phyloP scores from a whole-genome alignment of 495 filamentous ascomycete genomes.

The Bacidia gigantensis region DNA sequence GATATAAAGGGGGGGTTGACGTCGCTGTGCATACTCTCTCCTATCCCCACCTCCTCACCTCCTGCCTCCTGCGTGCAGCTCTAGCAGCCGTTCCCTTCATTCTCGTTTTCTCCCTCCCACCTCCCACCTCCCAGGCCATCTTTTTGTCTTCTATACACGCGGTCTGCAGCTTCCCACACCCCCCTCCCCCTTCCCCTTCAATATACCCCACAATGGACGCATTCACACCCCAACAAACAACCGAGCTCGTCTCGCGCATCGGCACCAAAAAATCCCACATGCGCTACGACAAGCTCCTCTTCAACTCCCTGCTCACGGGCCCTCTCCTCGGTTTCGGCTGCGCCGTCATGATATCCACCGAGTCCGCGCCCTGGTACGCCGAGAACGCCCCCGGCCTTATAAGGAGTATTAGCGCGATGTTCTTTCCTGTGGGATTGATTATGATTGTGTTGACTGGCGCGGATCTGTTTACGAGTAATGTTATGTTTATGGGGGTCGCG shows the following conservation, averaged over 20 bases:
- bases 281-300: slow-evolving; percentile 39
- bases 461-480: slow-evolving; percentile 46
- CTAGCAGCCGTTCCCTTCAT: too few relatives aligned
- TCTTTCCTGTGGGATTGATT: slow-evolving; percentile 46
- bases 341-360: slow-evolving; percentile 37
- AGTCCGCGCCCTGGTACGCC: slow-evolving; percentile 43
- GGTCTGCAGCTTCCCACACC: too few relatives aligned
- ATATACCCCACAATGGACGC: slow-evolving; percentile 15
- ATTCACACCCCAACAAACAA: slow-evolving; percentile 16
- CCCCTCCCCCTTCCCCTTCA: too few relatives aligned
- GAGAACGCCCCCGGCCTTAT: slow-evolving; percentile 48
- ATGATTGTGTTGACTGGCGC: slow-evolving; percentile 37
- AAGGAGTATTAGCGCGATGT: slow-evolving; percentile 37
- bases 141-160: too few relatives aligned
- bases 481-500: slow-evolving; percentile 37
- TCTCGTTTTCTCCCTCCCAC: too few relatives aligned
- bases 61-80: too few relatives aligned
- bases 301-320: slow-evolving; percentile 40
- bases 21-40: too few relatives aligned
- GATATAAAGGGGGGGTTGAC: too few relatives aligned
- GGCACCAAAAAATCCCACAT: slow-evolving; percentile 39
- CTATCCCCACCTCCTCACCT: too few relatives aligned
- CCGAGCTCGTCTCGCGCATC: slow-evolving; percentile 15
- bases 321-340: slow-evolving; percentile 40
- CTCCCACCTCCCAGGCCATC: too few relatives aligned